Conservation (phyloP, 805 yeast species). For the Monosporozyma siamensis region DNA sequence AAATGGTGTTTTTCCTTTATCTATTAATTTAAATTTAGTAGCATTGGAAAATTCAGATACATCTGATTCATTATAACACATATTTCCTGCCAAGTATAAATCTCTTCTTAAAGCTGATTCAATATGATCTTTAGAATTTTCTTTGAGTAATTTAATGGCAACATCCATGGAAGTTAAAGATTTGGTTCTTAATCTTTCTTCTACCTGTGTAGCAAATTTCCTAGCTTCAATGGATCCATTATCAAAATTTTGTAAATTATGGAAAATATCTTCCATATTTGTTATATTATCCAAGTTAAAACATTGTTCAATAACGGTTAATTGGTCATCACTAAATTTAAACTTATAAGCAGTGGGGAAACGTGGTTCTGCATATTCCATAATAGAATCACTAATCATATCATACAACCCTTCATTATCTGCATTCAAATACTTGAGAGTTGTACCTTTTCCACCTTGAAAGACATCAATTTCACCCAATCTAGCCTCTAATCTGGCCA, state of each 20-base stretch:
- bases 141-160: conserved; percentile 56
- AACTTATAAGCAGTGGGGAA: conserved; percentile 55
- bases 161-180: conserved; percentile 75
- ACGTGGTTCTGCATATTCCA: conserved; percentile 59
- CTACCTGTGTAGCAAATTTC: conserved; percentile 54
- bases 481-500: conserved; percentile 54
- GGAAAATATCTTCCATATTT: conserved; percentile 43
- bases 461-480: conserved; percentile 47
- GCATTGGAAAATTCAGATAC: conserved; percentile 57
- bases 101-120: conserved; percentile 63
- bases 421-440: not conserved
- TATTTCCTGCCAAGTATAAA: conserved; percentile 64
- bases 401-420: conserved; percentile 14
- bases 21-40: conserved; percentile 52
- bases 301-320: conserved; percentile 57
- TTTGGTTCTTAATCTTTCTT: conserved; percentile 49
- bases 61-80: conserved; percentile 39
- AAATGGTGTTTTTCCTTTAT: conserved; percentile 47
- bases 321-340: conserved; percentile 45
- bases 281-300: conserved; percentile 42
- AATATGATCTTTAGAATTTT: conserved; percentile 49
- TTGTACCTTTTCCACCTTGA: not conserved
- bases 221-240: conserved; percentile 44
- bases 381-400: conserved; percentile 62
- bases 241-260: conserved; percentile 40